phyloP scores from a whole-genome alignment of 805 yeast species.

The Saccharomycopsis sp. region DNA sequence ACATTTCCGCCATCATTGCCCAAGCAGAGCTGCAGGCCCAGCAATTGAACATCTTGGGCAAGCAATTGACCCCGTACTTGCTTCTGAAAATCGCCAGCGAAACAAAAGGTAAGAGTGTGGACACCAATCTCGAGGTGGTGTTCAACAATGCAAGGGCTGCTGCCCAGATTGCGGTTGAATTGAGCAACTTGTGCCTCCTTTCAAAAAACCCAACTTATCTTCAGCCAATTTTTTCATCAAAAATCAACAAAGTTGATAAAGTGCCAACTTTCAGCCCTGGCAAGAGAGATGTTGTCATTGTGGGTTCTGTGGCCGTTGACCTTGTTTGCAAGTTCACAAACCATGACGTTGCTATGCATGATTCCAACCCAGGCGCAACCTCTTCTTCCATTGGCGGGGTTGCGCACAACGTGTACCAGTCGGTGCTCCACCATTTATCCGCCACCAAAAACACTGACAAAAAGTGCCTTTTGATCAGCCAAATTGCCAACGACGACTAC shows the following conservation, averaged over 20 bases:
- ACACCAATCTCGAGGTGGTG: slow-evolving; percentile 66
- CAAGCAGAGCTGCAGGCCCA: slow-evolving; percentile 52
- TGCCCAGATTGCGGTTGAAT: slow-evolving; percentile 51
- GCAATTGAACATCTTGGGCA: slow-evolving; percentile 48
- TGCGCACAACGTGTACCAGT: slow-evolving; percentile 55
- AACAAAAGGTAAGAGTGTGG: slow-evolving; percentile 65
- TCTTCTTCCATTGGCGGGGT: slow-evolving; percentile 70
- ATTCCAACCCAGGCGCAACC: slow-evolving; percentile 67
- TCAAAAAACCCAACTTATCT: too few species aligned
- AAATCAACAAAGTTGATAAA: neutral
- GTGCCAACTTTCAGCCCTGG: neutral
- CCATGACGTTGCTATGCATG: slow-evolving; percentile 31
- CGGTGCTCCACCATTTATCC: slow-evolving; percentile 23
- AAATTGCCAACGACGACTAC: slow-evolving; percentile 50
- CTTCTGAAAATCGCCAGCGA: slow-evolving; percentile 52
- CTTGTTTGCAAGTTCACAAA: slow-evolving; percentile 44
- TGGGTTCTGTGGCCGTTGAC: slow-evolving; percentile 77
- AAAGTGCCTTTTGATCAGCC: slow-evolving; percentile 40
- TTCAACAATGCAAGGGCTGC: slow-evolving; percentile 67
- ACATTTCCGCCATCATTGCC: slow-evolving; percentile 48
- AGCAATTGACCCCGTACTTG: slow-evolving; percentile 71
- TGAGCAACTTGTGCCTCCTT: too few species aligned
- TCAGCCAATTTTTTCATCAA: too few species aligned
- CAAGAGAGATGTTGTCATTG: slow-evolving; percentile 33
- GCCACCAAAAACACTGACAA: slow-evolving; percentile 13